Conservation (phyloP, 2,329 filamentous ascomycete species). For the Albifimbria verrucaria region DNA sequence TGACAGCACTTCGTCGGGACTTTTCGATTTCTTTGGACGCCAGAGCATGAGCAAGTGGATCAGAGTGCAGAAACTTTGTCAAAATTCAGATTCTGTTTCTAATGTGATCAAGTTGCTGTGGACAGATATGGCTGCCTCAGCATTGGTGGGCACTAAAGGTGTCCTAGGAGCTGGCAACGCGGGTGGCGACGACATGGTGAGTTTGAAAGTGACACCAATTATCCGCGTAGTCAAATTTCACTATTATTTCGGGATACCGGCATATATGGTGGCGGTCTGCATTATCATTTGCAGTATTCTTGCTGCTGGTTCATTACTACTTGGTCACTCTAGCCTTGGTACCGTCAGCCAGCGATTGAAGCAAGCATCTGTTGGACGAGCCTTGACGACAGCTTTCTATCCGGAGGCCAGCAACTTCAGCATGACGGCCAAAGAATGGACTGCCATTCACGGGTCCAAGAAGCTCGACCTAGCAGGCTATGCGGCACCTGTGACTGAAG, state of each 20-base stretch:
- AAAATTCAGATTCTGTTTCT: constrained; percentile 6
- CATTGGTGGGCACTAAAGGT: constrained; percentile 17
- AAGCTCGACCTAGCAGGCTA: not conserved
- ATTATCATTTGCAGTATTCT: constrained; percentile 8
- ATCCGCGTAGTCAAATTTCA: constrained; percentile 15
- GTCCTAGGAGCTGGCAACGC: constrained; percentile 12
- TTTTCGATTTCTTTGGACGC: constrained; percentile 8
- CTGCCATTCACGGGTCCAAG: not conserved
- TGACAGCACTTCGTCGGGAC: not conserved
- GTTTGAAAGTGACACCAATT: constrained; percentile 10
- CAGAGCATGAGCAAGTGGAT: constrained; percentile 15
- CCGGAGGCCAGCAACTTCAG: not conserved
- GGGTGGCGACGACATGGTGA: constrained; percentile 9
- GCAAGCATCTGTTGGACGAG: constrained; percentile 14
- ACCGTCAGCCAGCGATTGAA: constrained; percentile 11
- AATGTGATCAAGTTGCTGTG: constrained; percentile 12
- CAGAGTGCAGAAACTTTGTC: constrained; percentile 12
- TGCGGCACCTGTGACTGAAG: not conserved
- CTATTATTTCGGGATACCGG: constrained; percentile 16
- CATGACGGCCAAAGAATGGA: not conserved
- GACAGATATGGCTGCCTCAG: constrained; percentile 17
- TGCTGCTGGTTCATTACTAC: constrained; percentile 6
- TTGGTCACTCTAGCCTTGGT: constrained; percentile 9
- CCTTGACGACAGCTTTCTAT: constrained; percentile 6
- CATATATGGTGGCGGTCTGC: constrained; percentile 9